Conservation (phyloP, 495 filamentous ascomycete species). For the Annulohypoxylon bovei region DNA sequence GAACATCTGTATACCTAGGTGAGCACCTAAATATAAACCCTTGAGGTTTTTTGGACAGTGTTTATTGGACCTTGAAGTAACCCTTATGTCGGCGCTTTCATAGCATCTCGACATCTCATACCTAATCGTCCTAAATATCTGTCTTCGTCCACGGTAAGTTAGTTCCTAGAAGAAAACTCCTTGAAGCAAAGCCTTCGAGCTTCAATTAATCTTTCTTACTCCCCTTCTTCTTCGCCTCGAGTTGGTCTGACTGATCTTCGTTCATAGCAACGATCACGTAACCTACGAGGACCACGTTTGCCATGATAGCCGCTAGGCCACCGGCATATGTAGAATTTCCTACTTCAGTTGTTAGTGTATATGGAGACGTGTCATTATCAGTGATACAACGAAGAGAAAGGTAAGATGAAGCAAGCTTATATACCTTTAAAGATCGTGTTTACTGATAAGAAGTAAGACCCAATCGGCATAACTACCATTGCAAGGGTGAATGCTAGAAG, state of each 20-base stretch:
- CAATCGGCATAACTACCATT: conserved; percentile 87
- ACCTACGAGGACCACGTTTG: conserved; percentile 88
- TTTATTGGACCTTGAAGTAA: not conserved
- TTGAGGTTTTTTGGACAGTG: not conserved
- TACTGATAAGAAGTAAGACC: conserved; percentile 84
- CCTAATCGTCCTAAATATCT: not conserved
- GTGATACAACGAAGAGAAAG: not conserved
- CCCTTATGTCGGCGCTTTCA: not conserved
- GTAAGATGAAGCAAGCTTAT: not conserved
- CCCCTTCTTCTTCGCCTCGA: conserved; percentile 42
- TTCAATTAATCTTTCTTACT: conserved; percentile 37
- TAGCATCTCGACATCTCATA: not conserved
- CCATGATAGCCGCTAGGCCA: conserved; percentile 83
- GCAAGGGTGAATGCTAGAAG: conserved; percentile 88
- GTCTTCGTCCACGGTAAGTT: not conserved
- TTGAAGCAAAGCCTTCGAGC: conserved; percentile 18
- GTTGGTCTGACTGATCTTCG: conserved; percentile 78
- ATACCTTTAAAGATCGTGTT: conserved; percentile 81
- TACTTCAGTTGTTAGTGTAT: conserved; percentile 46
- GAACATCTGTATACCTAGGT: not conserved
- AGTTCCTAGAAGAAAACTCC: not conserved
- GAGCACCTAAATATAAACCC: not conserved
- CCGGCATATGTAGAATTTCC: conserved; percentile 90
- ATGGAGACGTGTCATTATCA: not conserved
- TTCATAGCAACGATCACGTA: conserved; percentile 93